phyloP scores from a whole-genome alignment of 2,329 filamentous ascomycete genomes.

The Aspergillus pseudotamarii region DNA sequence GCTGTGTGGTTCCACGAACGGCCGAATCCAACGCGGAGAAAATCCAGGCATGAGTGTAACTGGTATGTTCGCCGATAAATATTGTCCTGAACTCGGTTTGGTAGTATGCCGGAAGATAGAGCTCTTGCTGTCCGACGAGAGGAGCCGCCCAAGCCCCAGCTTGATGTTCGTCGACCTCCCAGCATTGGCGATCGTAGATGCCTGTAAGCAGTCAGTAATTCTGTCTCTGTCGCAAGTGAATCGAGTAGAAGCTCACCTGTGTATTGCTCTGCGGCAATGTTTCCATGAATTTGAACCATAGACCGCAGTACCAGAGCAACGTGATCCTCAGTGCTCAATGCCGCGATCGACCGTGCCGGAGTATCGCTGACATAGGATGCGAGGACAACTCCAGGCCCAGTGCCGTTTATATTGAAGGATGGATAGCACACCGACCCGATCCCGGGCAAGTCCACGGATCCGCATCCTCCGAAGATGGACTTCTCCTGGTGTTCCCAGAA shows the following conservation, averaged over 20 bases:
- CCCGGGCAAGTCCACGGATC: constrained; percentile 31
- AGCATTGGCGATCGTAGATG: constrained; percentile 66
- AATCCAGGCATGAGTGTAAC: constrained; percentile 65
- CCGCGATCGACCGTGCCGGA: constrained; percentile 26
- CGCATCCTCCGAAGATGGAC: constrained; percentile 63
- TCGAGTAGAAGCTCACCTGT: constrained; percentile 50
- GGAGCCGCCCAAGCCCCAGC: constrained; percentile 66
- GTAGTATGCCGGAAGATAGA: constrained; percentile 74
- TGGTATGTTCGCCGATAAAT: constrained; percentile 70
- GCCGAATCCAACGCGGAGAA: constrained; percentile 67
- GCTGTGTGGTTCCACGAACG: constrained; percentile 65
- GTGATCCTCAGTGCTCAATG: constrained; percentile 47
- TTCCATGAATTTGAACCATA: constrained; percentile 69
- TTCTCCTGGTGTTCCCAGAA: constrained; percentile 59
- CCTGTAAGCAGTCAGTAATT: neutral
- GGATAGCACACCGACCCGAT: constrained; percentile 41
- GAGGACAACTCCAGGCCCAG: constrained; percentile 38
- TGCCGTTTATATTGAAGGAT: constrained; percentile 39
- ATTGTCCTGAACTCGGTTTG: constrained; percentile 70
- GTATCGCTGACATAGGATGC: constrained; percentile 48
- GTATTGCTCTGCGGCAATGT: constrained; percentile 61
- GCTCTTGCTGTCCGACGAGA: constrained; percentile 64
- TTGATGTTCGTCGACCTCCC: constrained; percentile 64
- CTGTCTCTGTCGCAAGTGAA: too few species aligned
- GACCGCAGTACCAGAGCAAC: constrained; percentile 65